Percentiles rank a stretch among this genome's conserved stretches.
Conservation (phyloP, 2,329 filamentous ascomycete species). For the Ilyonectria mors-panacis region DNA sequence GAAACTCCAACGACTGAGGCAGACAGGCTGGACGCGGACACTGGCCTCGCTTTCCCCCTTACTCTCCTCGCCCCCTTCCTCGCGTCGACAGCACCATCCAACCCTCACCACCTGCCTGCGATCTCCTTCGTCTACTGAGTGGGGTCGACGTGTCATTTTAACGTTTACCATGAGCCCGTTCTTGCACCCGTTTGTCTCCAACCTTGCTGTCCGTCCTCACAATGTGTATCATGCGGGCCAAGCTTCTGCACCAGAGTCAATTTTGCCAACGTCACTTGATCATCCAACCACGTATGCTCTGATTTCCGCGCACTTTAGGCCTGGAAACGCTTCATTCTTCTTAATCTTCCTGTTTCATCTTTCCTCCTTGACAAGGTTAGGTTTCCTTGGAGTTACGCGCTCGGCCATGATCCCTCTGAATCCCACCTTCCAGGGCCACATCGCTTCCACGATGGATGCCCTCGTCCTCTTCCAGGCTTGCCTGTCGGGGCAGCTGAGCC, state of each 20-base stretch:
- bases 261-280: background rate
- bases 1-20: no score
- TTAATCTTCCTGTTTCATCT: conserved; percentile 7
- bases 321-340: background rate
- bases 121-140: conserved; percentile 8
- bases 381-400: conserved; percentile 31
- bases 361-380: conserved; percentile 26
- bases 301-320: conserved; percentile 2
- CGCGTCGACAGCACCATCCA: conserved; percentile 6
- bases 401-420: conserved; percentile 58
- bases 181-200: conserved; percentile 8
- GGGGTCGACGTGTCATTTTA: background rate
- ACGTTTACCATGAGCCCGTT: no score
- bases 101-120: conserved; percentile 28
- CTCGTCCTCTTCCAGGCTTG: conserved; percentile 86
- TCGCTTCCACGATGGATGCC: conserved; percentile 81
- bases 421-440: conserved; percentile 78
- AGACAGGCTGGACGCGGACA: no score
- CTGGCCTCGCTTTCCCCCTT: no score
- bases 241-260: conserved; percentile 9
- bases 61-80: background rate
- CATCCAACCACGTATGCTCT: background rate
- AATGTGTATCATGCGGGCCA: background rate
- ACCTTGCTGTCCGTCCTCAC: background rate
- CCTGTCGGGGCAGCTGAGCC: conserved; percentile 77